phyloP scores from a whole-genome alignment of 2,329 filamentous ascomycete species.

The Fusarium cyanostomum region DNA sequence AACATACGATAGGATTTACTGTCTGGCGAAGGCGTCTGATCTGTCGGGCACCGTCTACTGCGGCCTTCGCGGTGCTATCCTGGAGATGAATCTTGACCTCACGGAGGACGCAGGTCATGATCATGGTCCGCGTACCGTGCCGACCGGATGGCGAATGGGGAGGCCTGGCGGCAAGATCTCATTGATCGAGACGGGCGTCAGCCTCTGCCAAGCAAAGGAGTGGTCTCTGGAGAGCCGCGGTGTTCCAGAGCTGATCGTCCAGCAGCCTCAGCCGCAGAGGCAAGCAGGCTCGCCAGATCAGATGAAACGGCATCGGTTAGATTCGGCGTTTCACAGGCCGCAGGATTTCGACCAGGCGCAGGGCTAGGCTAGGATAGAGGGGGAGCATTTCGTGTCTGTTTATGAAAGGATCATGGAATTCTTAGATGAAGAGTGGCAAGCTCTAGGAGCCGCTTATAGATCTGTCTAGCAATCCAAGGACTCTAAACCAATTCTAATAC shows the following conservation, averaged over 20 bases:
- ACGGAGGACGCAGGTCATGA: conserved; percentile 32
- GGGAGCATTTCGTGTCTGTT: background rate
- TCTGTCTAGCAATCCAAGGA: conserved; percentile 2
- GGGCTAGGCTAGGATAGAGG: background rate
- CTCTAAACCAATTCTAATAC: conserved; percentile 17
- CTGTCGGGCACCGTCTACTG: conserved; percentile 59
- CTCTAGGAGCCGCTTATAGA: conserved; percentile 8
- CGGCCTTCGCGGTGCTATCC: conserved; percentile 58
- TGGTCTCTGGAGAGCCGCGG: conserved; percentile 32
- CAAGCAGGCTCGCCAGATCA: conserved; percentile 8
- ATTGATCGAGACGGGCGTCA: conserved; percentile 47
- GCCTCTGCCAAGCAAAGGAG: conserved; percentile 36
- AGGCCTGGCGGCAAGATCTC: conserved; percentile 33
- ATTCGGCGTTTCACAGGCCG: conserved; percentile 33
- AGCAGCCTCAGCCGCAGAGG: conserved; percentile 18
- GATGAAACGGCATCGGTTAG: conserved; percentile 31
- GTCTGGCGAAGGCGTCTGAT: conserved; percentile 58
- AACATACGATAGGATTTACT: conserved; percentile 52
- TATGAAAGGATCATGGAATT: background rate
- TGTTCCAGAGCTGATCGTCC: conserved; percentile 40
- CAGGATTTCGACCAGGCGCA: conserved; percentile 24
- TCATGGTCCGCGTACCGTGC: conserved; percentile 20
- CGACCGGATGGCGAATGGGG: conserved; percentile 41
- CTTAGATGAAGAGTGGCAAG: conserved; percentile 5
- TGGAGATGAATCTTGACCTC: conserved; percentile 53